Evolutionary conservation across 2,329 filamentous ascomycete species (phyloP).

Genomic region (Aspergillus unguis): DNA sequence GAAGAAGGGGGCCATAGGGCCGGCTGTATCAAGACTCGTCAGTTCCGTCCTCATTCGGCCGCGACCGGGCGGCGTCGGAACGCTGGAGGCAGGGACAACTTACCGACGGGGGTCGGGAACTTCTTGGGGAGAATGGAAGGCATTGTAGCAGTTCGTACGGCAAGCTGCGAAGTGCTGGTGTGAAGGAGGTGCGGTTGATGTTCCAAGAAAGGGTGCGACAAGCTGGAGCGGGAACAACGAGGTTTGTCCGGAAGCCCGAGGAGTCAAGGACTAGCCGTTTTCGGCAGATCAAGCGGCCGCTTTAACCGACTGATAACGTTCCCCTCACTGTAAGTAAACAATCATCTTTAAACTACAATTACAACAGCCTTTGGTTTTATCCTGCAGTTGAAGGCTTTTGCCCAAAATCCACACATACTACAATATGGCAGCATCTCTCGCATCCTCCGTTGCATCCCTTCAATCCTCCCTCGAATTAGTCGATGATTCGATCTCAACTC

Average conservation of each 20-base stretch:
- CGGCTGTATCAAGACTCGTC: constrained; percentile 57
- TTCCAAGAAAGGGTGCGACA: constrained; percentile 27
- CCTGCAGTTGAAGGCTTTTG: not conserved
- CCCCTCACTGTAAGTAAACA: constrained; percentile 24
- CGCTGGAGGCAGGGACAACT: constrained; percentile 37
- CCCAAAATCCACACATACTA: constrained; percentile 19
- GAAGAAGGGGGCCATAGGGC: constrained; percentile 91
- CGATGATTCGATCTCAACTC: constrained; percentile 60
- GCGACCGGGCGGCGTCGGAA: not conserved
- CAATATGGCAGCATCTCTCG: constrained; percentile 48
- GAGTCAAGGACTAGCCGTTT: constrained; percentile 21
- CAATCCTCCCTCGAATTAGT: constrained; percentile 60
- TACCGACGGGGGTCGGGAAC: constrained; percentile 75
- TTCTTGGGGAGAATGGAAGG: constrained; percentile 74
- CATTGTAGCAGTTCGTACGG: constrained; percentile 57
- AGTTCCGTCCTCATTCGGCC: constrained; percentile 22
- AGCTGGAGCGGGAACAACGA: constrained; percentile 36
- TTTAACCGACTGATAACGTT: constrained; percentile 25
- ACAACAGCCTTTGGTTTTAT: not conserved
- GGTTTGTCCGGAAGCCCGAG: constrained; percentile 35
- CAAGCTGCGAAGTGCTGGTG: constrained; percentile 25
- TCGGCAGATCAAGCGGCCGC: constrained; percentile 25
- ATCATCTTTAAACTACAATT: not conserved
- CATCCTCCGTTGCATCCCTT: constrained; percentile 59
- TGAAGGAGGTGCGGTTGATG: constrained; percentile 23